Evolutionary conservation across 352 stramenopile genomes (phyloP), one percentile per base, ranked within the genome.

Genomic region (Pythium aphanidermatum): DNA sequence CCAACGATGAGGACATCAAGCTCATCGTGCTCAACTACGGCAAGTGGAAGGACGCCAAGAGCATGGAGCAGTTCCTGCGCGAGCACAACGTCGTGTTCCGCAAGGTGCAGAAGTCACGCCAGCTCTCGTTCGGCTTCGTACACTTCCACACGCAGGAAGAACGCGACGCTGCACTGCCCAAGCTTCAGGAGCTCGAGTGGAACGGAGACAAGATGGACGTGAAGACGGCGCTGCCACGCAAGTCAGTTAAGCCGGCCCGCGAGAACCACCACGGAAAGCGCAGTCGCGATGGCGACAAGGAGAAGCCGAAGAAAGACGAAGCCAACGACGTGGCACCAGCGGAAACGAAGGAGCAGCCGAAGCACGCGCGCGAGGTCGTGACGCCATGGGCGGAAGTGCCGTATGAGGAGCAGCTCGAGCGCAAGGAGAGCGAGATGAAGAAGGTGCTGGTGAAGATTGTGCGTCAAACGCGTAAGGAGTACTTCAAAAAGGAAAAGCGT

Each of bases 341-440:
- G 31, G 29, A 5, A 26, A 9, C 25, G 13, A 58, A 62, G 16
- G 55, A 49, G 3, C 42, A 55, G 7, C 52, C 59, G 2, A 77
- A 68, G 40, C 63, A 85, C 28, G 80, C 83, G 17, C 63, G 69
- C 17, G 74, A 94, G 16, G 77, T 87, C 10, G 83, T 92, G 39
- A 92, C 83, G 20, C 85, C 85, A 20, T 95, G 83, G 83, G 78
- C 74, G 9, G 58, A 66, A 27, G 60, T 95, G 6, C 62, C 73
- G 13, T 94, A 94, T 44, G 68, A 79, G 6, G 75, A 92, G 58
- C 85, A 95, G 47, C 53, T 93, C 25, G 63, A 84, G 45, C 75
- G 73, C 44, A 95, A 95, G 48, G 82, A 95, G 37, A 54, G 74
- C 40, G 80, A 90, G 60, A 94, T 95, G 85, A 92, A 90, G 68